Conservation (phyloP, 306 rosid genomes). For the Quercus cerris region DNA sequence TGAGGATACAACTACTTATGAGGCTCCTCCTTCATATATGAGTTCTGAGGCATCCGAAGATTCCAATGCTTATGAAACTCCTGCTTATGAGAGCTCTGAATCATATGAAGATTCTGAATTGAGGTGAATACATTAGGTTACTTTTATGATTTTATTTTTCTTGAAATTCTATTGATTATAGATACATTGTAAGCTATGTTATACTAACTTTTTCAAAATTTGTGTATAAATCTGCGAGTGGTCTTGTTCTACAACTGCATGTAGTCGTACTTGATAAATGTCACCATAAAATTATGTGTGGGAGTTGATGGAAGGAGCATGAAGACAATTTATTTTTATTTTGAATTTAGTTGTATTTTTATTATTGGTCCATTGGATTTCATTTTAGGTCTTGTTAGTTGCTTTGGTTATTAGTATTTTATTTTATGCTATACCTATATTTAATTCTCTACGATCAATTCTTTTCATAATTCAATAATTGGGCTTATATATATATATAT, state of each 20-base stretch:
- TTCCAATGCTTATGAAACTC: slow-evolving; percentile 23
- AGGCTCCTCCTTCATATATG: slow-evolving; percentile 19
- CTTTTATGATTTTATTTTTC: background rate
- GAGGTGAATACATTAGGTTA: slow-evolving; percentile 30
- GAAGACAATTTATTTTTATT: too few relatives aligned
- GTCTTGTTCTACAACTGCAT: background rate
- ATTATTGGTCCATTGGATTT: too few relatives aligned
- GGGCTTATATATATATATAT: too few relatives aligned
- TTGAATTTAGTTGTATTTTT: too few relatives aligned
- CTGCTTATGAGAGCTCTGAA: slow-evolving; percentile 32
- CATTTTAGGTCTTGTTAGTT: too few relatives aligned
- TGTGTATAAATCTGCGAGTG: background rate
- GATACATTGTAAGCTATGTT: background rate
- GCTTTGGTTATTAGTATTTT: too few relatives aligned
- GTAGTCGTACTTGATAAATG: background rate
- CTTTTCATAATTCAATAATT: too few relatives aligned
- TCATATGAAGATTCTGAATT: slow-evolving; percentile 48
- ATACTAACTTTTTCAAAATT: background rate
- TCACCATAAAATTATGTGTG: background rate
- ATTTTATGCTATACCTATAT: too few relatives aligned
- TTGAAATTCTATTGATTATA: background rate
- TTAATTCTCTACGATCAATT: too few relatives aligned
- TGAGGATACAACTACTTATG: slow-evolving; percentile 18
- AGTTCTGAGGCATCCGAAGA: slow-evolving; percentile 30
- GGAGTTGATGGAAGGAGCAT: too few relatives aligned